Evolutionary conservation across 2,329 filamentous ascomycete species (phyloP).

Genomic region (Elsinoe australis): DNA sequence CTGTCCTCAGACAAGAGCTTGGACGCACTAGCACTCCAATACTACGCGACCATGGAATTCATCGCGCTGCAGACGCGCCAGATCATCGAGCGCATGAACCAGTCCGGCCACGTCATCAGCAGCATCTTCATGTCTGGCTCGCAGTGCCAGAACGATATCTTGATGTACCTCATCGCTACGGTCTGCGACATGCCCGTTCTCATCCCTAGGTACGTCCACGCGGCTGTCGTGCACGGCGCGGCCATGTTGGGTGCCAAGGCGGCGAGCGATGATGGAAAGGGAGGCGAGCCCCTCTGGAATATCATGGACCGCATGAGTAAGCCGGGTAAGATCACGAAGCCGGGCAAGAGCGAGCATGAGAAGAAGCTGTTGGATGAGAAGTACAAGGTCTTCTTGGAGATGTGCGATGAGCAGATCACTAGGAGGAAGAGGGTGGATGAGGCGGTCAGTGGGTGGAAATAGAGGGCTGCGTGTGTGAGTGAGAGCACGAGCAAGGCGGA

Average conservation of each 20-base stretch:
- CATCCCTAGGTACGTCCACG: constrained; percentile 88
- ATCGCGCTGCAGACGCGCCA: constrained; percentile 95
- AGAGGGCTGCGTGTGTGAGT: neutral
- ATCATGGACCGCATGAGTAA: constrained; percentile 99
- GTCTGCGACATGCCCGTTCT: constrained; percentile 87
- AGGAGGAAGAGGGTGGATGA: constrained; percentile 73
- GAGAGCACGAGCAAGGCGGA: neutral
- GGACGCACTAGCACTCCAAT: constrained; percentile 80
- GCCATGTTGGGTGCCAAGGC: constrained; percentile 97
- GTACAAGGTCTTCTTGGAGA: constrained; percentile 92
- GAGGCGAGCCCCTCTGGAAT: constrained; percentile 80
- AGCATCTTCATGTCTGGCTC: constrained; percentile 99
- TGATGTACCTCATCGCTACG: constrained; percentile 87
- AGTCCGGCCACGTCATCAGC: constrained; percentile 73
- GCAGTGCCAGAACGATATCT: constrained; percentile 88
- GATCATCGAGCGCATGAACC: constrained; percentile 92
- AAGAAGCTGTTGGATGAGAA: constrained; percentile 77
- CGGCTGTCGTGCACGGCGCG: constrained; percentile 93
- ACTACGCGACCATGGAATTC: constrained; percentile 96
- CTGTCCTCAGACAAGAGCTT: constrained; percentile 79
- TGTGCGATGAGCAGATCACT: constrained; percentile 74
- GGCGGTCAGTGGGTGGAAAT: constrained; percentile 33
- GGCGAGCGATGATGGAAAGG: constrained; percentile 69
- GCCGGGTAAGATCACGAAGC: constrained; percentile 74
- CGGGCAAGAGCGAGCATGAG: constrained; percentile 62